phyloP scores from a whole-genome alignment of 2,329 filamentous ascomycete genomes.

The Aulographum hederae region DNA sequence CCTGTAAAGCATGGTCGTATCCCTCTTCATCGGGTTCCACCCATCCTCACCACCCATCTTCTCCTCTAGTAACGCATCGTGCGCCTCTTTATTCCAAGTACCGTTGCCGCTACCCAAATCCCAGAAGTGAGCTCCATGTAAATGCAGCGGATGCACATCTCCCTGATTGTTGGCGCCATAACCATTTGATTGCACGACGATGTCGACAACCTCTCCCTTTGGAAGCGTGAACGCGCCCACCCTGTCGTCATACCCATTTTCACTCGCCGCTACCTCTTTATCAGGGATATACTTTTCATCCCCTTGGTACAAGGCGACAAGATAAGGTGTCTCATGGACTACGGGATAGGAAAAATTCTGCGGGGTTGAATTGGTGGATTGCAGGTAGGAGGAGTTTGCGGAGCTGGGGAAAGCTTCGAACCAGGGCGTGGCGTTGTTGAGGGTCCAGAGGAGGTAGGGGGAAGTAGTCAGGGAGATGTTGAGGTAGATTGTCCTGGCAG shows the following conservation, averaged over 20 bases:
- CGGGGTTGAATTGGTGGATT: no score
- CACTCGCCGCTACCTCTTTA: conserved; percentile 29
- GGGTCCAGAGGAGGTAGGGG: no score
- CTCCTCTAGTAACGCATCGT: no score
- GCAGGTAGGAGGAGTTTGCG: no score
- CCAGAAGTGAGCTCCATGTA: conserved; percentile 35
- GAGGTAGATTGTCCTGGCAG: no score
- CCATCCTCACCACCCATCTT: conserved; percentile 18
- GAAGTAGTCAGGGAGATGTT: no score
- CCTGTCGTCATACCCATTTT: conserved; percentile 35
- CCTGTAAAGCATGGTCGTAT: conserved; percentile 36
- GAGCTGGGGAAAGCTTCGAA: no score
- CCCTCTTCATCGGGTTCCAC: conserved; percentile 22
- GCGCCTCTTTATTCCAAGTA: conserved; percentile 29
- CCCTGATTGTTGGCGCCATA: not conserved
- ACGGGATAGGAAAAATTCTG: no score
- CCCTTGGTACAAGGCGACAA: conserved; percentile 34
- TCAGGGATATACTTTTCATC: conserved; percentile 29
- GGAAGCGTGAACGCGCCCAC: conserved; percentile 32
- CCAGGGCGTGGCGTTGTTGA: no score
- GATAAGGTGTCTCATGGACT: no score
- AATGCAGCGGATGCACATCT: conserved; percentile 33
- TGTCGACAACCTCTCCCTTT: conserved; percentile 37
- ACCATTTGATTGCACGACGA: conserved; percentile 21
- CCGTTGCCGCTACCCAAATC: conserved; percentile 36